Evolutionary conservation across 2,329 filamentous ascomycete species (phyloP).

Genomic region (Leptoxyphium fumago): DNA sequence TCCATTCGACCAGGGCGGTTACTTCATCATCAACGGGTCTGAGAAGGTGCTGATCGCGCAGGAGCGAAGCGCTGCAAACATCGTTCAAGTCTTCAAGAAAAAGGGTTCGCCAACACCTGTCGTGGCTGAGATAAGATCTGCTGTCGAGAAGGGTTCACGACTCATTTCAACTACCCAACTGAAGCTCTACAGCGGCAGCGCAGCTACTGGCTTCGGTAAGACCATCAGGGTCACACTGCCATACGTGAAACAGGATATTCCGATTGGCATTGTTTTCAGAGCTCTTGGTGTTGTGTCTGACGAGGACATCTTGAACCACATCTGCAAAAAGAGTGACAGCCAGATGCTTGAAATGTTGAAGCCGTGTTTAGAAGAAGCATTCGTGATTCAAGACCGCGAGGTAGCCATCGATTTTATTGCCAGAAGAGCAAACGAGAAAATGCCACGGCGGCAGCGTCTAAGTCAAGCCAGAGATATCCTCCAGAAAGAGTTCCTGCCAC

Average conservation of each 20-base stretch:
- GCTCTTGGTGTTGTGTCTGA: slow-evolving; percentile 92
- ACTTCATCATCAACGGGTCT: slow-evolving; percentile 98
- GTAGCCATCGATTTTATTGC: slow-evolving; percentile 91
- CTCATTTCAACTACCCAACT: slow-evolving; percentile 86
- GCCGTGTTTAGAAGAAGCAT: slow-evolving; percentile 92
- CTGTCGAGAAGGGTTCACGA: slow-evolving; percentile 87
- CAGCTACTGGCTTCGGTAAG: slow-evolving; percentile 46
- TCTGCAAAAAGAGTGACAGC: slow-evolving; percentile 86
- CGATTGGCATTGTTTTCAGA: slow-evolving; percentile 89
- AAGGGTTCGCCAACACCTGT: slow-evolving; percentile 88
- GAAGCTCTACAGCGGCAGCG: slow-evolving; percentile 49
- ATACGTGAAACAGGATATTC: slow-evolving; percentile 86
- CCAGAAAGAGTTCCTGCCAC: slow-evolving; percentile 90
- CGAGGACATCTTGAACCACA: slow-evolving; percentile 94
- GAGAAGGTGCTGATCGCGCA: slow-evolving; percentile 98
- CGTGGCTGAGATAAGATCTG: slow-evolving; percentile 89
- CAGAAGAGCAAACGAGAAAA: slow-evolving; percentile 65
- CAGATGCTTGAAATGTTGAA: slow-evolving; percentile 97
- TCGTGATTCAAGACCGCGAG: slow-evolving; percentile 89
- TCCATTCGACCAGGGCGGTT: slow-evolving; percentile 94
- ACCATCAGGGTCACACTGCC: slow-evolving; percentile 84
- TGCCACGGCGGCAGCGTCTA: slow-evolving; percentile 75
- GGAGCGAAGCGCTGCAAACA: slow-evolving; percentile 93
- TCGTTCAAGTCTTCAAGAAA: slow-evolving; percentile 98
- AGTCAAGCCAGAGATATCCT: slow-evolving; percentile 86